Evolutionary conservation across 345 rosid species (phyloP).

Genomic region (Gynandropsis gynandra): DNA sequence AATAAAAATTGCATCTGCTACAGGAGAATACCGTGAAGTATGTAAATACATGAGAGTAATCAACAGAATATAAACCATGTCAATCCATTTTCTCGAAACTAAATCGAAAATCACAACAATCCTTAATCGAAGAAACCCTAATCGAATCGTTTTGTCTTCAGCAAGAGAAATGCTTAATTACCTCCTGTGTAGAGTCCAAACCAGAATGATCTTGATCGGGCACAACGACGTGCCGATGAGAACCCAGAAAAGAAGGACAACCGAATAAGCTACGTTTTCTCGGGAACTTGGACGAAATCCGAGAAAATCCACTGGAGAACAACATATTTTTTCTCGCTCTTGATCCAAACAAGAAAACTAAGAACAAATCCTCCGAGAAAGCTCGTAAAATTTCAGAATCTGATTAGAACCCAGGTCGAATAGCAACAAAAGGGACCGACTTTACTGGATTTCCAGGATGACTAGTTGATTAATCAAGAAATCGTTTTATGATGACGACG

Average conservation of each 20-base stretch:
- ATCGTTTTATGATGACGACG: constrained; percentile 24
- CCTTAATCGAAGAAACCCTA: constrained; percentile 3
- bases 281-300: constrained; percentile 32
- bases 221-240: constrained; percentile 16
- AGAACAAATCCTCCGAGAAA: background rate
- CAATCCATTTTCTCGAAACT: background rate
- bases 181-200: constrained; percentile 29
- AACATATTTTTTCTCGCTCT: constrained; percentile 23
- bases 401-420: constrained; percentile 13
- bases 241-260: constrained; percentile 25
- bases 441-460: background rate
- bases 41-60: background rate
- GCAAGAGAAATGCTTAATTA: constrained; percentile 9
- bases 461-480: background rate
- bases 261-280: constrained; percentile 29
- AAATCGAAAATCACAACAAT: background rate
- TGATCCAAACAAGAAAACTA: constrained; percentile 14
- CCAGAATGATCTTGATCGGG: constrained; percentile 20
- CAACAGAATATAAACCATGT: background rate
- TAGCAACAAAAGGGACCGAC: constrained; percentile 13
- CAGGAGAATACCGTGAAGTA: background rate
- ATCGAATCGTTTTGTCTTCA: background rate
- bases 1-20: background rate
- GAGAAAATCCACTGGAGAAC: constrained; percentile 24
- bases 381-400: constrained; percentile 18